Percentiles rank a stretch among this genome's conserved stretches.
Evolutionary conservation across 306 rosid genomes (phyloP).

Genomic region (Erythrophleum fordii): DNA sequence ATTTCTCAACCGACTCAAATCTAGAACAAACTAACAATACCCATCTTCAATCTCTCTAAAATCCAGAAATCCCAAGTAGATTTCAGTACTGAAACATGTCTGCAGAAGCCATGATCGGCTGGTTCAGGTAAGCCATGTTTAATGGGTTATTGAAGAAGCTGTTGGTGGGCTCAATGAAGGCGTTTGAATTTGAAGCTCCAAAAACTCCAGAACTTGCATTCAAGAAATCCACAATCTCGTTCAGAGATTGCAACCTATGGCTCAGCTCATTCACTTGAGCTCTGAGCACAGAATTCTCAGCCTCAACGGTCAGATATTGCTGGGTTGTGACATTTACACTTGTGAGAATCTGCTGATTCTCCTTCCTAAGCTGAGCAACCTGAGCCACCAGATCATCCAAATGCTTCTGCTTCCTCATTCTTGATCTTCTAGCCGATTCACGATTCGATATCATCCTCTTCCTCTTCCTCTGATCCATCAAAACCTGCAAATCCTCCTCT

Average conservation of each 20-base stretch:
- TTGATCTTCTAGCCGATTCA: conserved; percentile 83
- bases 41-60: conserved; percentile 6
- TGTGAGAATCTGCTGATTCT: conserved; percentile 64
- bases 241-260: conserved; percentile 62
- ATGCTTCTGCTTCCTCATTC: conserved; percentile 92
- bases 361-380: conserved; percentile 58
- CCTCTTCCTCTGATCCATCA: conserved; percentile 81
- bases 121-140: conserved; percentile 53
- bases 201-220: conserved; percentile 41
- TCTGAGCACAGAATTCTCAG: conserved; percentile 76
- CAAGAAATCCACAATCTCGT: conserved; percentile 60
- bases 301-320: conserved; percentile 56
- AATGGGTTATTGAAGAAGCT: conserved; percentile 52
- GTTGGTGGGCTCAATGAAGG: conserved; percentile 44
- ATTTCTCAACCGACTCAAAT: conserved; percentile 5
- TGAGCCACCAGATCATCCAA: conserved; percentile 71
- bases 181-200: conserved; percentile 27
- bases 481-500: conserved; percentile 57
- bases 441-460: conserved; percentile 92
- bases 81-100: conserved; percentile 57
- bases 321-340: conserved; percentile 61
- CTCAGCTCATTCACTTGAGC: conserved; percentile 75
- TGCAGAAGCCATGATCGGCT: conserved; percentile 73
- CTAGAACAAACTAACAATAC: conserved; percentile 6
- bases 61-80: conserved; percentile 4